A percentile compares a stretch with the other conserved stretches of the same genome.
phyloP scores from a whole-genome alignment of 2,329 filamentous ascomycete species.

The Corniculantispora saksenae region DNA sequence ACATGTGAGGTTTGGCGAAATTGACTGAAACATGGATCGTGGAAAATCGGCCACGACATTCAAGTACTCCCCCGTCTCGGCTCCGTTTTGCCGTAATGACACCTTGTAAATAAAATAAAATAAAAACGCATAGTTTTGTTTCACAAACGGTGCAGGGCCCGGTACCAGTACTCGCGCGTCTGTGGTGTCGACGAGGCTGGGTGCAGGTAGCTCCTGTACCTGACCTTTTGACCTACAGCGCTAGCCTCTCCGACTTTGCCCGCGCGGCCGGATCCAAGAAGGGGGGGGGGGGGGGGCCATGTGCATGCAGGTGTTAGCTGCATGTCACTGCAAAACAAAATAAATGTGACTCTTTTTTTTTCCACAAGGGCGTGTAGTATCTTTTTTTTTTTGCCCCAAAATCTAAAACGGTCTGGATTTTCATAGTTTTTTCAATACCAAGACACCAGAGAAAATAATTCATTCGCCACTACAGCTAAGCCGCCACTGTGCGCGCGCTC shows the following conservation, averaged over 20 bases:
- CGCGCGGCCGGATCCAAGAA: background rate
- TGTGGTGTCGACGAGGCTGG: background rate
- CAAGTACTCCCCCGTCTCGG: background rate
- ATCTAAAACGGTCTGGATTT: background rate
- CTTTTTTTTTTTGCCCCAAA: background rate
- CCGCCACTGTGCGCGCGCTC: background rate
- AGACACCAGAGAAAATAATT: background rate
- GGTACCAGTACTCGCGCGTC: background rate
- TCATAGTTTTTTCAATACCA: no score
- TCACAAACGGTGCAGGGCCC: no score
- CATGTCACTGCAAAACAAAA: background rate
- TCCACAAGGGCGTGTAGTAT: background rate
- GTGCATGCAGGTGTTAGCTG: background rate
- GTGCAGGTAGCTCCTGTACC: background rate
- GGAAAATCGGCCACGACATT: background rate
- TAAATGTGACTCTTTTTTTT: background rate
- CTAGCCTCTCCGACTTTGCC: conserved; percentile 7
- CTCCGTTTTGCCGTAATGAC: background rate
- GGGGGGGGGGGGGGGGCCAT: no score
- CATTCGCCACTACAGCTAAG: background rate
- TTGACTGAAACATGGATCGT: background rate
- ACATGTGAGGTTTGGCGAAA: no score
- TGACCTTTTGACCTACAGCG: no score
- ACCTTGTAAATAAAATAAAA: background rate
- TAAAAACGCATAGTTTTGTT: background rate